These are phyloP conservation scores for Wallacemonas sp. DNA, from an alignment of 208 protist genomes.

Conservation along the genomic window DNA sequence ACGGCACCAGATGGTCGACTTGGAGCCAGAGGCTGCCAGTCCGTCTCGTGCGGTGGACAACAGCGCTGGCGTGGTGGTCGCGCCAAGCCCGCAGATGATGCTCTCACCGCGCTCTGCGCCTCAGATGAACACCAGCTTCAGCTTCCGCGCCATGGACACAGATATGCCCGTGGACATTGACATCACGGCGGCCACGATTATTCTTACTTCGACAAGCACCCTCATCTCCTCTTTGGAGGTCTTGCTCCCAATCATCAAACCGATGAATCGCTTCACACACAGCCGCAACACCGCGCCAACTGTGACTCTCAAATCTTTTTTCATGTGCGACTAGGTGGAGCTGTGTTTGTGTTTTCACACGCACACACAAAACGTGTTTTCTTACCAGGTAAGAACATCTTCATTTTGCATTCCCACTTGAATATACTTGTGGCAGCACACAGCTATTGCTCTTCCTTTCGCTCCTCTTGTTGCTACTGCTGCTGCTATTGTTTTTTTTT, in stretches of 20 bases:
- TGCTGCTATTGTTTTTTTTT: no score
- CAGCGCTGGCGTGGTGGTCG: not conserved
- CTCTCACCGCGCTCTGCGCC: not conserved
- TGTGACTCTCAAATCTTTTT: conserved; percentile 15
- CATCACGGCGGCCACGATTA: conserved; percentile 31
- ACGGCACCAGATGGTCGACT: not conserved
- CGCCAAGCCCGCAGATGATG: not conserved
- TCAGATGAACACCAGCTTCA: conserved; percentile 24
- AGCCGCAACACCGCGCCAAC: conserved; percentile 4
- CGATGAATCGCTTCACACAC: conserved; percentile 30
- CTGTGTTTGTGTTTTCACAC: not conserved
- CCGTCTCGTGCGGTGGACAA: not conserved
- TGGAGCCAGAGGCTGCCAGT: not conserved
- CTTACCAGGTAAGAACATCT: no score
- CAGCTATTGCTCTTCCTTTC: no score
- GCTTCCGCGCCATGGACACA: conserved; percentile 29
- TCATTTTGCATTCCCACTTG: no score
- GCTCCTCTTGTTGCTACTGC: no score
- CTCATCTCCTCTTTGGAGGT: conserved; percentile 34
- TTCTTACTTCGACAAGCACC: conserved; percentile 25
- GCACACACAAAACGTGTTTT: no score
- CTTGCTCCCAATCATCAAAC: conserved; percentile 27
- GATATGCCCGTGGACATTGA: conserved; percentile 40
- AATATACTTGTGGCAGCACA: no score
- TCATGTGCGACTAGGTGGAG: conserved; percentile 13